These are phyloP conservation scores for Metschnikowia picachoensis DNA, from an alignment of 805 yeast genomes.

Conservation along the genomic window DNA sequence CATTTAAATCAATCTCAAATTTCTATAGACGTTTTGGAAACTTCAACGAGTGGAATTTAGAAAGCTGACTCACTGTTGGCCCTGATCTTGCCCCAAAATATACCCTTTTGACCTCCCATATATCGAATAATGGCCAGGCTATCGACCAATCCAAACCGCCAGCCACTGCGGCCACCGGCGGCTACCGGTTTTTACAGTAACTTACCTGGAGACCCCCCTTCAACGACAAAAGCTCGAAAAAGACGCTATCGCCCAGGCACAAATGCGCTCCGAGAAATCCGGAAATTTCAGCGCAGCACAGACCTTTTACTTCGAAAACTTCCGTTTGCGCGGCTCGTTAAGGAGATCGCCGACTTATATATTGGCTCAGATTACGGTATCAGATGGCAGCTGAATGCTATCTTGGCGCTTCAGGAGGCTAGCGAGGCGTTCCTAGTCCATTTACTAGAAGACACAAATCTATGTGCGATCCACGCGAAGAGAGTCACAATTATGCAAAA, in stretches of 20 bases:
- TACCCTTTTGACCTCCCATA: background rate
- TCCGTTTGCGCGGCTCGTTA: slow-evolving; percentile 74
- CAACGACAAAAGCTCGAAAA: slow-evolving; percentile 19
- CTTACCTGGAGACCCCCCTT: slow-evolving; percentile 53
- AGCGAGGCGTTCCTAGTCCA: slow-evolving; percentile 74
- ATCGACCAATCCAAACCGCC: slow-evolving; percentile 12
- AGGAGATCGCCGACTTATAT: slow-evolving; percentile 65
- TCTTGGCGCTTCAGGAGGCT: slow-evolving; percentile 77
- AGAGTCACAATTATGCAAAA: slow-evolving; percentile 84
- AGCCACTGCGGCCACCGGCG: slow-evolving; percentile 8
- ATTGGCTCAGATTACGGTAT: slow-evolving; percentile 52
- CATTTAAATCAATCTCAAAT: too few species aligned
- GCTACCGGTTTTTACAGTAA: slow-evolving; percentile 41
- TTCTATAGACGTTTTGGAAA: too few species aligned
- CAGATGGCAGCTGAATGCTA: slow-evolving; percentile 77
- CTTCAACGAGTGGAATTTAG: too few species aligned
- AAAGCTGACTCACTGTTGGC: background rate
- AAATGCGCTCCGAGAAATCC: slow-evolving; percentile 62
- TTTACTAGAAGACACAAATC: slow-evolving; percentile 70
- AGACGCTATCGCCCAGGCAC: slow-evolving; percentile 60
- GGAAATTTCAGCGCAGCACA: slow-evolving; percentile 63
- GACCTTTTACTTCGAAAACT: slow-evolving; percentile 65
- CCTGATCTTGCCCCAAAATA: background rate
- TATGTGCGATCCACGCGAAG: slow-evolving; percentile 75
- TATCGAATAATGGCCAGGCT: slow-evolving; percentile 11